These are phyloP conservation scores for Ceratobasidium sp. DNA, from an alignment of 1,284 basidiomycete species.

Conservation along the genomic window DNA sequence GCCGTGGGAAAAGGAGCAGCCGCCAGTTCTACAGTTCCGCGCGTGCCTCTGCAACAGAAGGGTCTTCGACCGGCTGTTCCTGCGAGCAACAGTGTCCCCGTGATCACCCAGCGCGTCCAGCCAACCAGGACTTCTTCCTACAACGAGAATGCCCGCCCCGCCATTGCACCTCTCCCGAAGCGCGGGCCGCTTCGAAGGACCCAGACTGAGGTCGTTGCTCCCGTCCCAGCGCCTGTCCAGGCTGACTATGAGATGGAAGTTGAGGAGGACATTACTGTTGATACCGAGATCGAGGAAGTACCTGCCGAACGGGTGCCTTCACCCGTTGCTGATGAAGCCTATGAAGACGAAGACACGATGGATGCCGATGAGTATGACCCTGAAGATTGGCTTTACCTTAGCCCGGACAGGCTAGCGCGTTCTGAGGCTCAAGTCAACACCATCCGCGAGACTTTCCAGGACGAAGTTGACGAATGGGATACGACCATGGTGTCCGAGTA, in stretches of 20 bases:
- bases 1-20: constrained; percentile 19
- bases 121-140: constrained; percentile 14
- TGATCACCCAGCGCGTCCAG: constrained; percentile 15
- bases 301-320: constrained; percentile 11
- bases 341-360: constrained; percentile 40
- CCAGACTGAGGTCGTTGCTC: constrained; percentile 28
- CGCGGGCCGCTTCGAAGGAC: constrained; percentile 41
- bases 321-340: constrained; percentile 32
- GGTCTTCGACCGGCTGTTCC: constrained; percentile 1
- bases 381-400: constrained; percentile 48
- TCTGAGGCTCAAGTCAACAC: constrained; percentile 71
- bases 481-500: constrained; percentile 99
- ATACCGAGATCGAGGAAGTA: constrained; percentile 32
- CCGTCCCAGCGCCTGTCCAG: constrained; percentile 22
- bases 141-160: constrained; percentile 40
- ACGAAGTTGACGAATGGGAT: constrained; percentile 88
- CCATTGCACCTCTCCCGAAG: constrained; percentile 42
- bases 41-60: constrained; percentile 37
- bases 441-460: constrained; percentile 77
- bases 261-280: constrained; percentile 28
- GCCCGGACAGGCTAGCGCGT: constrained; percentile 45
- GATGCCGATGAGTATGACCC: constrained; percentile 46
- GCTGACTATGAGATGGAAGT: constrained; percentile 40
- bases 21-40: constrained; percentile 7
- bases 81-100: constrained; percentile 25